Conservation (phyloP, 352 stramenopile species). For the Phytophthora colocasiae region DNA sequence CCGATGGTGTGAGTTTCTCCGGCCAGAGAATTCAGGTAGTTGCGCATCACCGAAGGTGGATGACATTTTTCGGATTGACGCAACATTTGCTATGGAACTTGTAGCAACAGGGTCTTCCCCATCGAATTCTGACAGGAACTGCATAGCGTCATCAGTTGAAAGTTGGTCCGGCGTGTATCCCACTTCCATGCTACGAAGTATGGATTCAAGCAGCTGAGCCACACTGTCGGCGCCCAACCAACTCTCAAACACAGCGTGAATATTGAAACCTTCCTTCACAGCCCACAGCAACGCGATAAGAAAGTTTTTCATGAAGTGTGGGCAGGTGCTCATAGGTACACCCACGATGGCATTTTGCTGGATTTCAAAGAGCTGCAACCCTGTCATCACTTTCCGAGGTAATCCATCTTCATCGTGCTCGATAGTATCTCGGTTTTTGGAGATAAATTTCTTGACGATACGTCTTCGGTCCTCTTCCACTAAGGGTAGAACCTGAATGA, state of each 20-base stretch:
- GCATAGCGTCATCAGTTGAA: constrained; percentile 56
- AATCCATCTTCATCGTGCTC: constrained; percentile 13
- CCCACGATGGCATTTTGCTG: constrained; percentile 79
- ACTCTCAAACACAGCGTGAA: constrained; percentile 66
- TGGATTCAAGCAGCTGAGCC: constrained; percentile 61
- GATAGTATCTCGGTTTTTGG: constrained; percentile 32
- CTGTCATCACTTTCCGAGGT: constrained; percentile 7
- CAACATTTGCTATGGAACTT: constrained; percentile 12
- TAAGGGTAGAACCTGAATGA: constrained; percentile 66
- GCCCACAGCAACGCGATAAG: constrained; percentile 68
- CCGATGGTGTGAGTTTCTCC: constrained; percentile 11
- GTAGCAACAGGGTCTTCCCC: constrained; percentile 11
- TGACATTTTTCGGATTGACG: constrained; percentile 15
- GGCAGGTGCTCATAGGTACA: constrained; percentile 53
- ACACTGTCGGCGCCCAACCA: constrained; percentile 70
- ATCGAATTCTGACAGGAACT: constrained; percentile 68
- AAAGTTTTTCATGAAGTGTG: constrained; percentile 76
- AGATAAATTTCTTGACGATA: constrained; percentile 73
- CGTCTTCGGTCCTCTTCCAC: constrained; percentile 64
- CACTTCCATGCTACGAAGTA: constrained; percentile 76
- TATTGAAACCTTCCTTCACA: constrained; percentile 76
- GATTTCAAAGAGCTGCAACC: constrained; percentile 77
- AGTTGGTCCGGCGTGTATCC: constrained; percentile 56
- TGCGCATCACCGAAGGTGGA: background rate
- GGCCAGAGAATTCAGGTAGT: constrained; percentile 12